Base-by-base conservation (phyloP, 2,329 filamentous ascomycete species). In the Macrophomina tecta region DNA sequence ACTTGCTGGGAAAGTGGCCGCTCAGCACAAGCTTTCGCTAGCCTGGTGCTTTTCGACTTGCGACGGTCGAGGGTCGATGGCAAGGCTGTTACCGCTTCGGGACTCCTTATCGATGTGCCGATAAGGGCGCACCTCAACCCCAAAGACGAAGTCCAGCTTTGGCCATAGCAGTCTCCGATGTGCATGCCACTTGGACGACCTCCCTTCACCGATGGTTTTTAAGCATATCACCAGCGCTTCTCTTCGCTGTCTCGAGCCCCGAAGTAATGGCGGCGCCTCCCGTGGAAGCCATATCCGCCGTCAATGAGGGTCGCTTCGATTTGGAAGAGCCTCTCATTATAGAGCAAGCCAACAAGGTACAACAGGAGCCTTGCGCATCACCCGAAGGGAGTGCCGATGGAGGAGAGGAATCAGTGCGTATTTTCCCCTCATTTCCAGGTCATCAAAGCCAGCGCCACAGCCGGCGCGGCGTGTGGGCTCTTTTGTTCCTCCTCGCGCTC, bases 401-500 rank as follows among this genome's bases (percentile, higher is more conserved):
- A 36, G 23, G 45, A 34, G 1, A 49, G 2, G 42, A 28, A 11
- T 5, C 40, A 14, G 7, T 38, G 12, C 58, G 45, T 6, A 18
- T 49, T 30, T 62, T 62, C 12, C 45, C 30, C 5, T 62, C 45
- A 16, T 62, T 64, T 16, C 61, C 61, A 12, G 28, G 18, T 18
- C 49, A 16, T 8, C 62, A 64, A 28, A 38, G 7, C 11, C 46
- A 45, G 8, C 48, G 48, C 49, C 18, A n/a, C 16, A 62, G 49
- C 28, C 42, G 58, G 3, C 42, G 45, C 11, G 48, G 48, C 11
- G 49, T 52, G 36, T 64, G 38, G 62, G 55, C 63, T 28, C 52
- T 78, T 4, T 69, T 79, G 2, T 36, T 72, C 8, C 71, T 79
- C 8, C 72, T 79, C 4, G 68, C 76, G 45, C 68, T 78, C 11